phyloP scores from a whole-genome alignment of 2,329 filamentous ascomycete species.

The Emmonsia crescens region DNA sequence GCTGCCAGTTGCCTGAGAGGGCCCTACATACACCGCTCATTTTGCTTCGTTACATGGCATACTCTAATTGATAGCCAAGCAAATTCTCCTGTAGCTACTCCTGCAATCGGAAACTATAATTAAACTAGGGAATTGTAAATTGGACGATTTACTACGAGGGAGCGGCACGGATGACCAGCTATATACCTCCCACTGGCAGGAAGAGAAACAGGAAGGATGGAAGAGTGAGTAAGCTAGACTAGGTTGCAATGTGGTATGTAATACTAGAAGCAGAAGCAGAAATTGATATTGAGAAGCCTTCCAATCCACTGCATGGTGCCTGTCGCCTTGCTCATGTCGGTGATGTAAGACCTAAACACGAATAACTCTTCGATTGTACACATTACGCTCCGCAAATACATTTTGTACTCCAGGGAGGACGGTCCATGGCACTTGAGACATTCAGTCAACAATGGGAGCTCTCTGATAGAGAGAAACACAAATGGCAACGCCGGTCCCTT shows the following conservation, averaged over 20 bases:
- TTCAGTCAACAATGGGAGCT: neutral
- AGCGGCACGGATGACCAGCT: neutral
- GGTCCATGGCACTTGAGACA: neutral
- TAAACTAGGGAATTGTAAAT: neutral
- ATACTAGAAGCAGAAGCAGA: neutral
- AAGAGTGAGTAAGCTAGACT: neutral
- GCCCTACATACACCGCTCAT: neutral
- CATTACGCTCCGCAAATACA: neutral
- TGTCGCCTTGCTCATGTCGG: neutral
- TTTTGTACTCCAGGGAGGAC: neutral
- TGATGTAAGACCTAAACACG: neutral
- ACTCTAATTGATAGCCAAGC: neutral
- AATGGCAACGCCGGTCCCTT: neutral
- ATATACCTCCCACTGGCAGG: neutral
- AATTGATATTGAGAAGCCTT: neutral
- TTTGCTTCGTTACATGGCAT: neutral
- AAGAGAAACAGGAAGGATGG: neutral
- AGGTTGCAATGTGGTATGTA: neutral
- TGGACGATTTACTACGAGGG: neutral
- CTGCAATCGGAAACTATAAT: neutral
- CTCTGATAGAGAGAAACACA: constrained; percentile 1
- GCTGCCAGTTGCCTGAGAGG: neutral
- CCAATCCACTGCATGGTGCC: neutral
- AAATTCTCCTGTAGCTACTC: neutral
- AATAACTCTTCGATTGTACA: neutral